Base-by-base conservation (phyloP, 805 yeast genomes). In the Zygosaccharomyces siamensis region DNA sequence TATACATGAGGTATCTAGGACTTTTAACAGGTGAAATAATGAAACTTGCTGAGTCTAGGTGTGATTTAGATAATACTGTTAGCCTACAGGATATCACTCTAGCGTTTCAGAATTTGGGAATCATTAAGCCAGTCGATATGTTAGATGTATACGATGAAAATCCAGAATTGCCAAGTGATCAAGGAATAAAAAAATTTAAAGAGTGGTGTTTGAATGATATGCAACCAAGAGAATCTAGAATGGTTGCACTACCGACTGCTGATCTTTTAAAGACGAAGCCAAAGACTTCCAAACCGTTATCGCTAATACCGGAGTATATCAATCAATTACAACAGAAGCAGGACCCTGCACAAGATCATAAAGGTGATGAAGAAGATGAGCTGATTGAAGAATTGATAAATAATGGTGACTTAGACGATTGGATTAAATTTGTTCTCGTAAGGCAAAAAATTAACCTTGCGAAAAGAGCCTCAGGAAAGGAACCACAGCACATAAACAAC, bases 101-200 rank as follows among this genome's bases (percentile, higher is more conserved):
- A 59, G 89, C 93, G 0, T 73, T 90, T 67, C 74, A 79, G 28
- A 79, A 81, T 50, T 64, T 79, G 20, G 85, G 83, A 12, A 67
- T 85, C 38, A 67, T 89, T 14, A 77, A 79, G 38, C 89, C 92
- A 0, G 72, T 75, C 3, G 75, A 73, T 40, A 44, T 69, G 7
- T 62, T 84, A 30, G 88, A 82, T 52, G 74, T 80, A 0, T 76
- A 68, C 56, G 86, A 63, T 39, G 69, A 65, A 49, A 62, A 80
- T 52, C 69, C 74, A 2, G 71, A 74, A 41, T 69, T 71, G 3
- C 62, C 71, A 1, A 74, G 76, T 20, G 70, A 70, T 46, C 64
- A 54, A 26, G 86, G 84, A 2, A 72, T 79, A 36, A 68, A 69
- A 32, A 71, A 72, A 27, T 78, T 83, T 54, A 69, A 78, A 49